These are phyloP conservation scores for Leucosporidium scottii DNA, from an alignment of 768 basidiomycete species.

Conservation along the genomic window DNA sequence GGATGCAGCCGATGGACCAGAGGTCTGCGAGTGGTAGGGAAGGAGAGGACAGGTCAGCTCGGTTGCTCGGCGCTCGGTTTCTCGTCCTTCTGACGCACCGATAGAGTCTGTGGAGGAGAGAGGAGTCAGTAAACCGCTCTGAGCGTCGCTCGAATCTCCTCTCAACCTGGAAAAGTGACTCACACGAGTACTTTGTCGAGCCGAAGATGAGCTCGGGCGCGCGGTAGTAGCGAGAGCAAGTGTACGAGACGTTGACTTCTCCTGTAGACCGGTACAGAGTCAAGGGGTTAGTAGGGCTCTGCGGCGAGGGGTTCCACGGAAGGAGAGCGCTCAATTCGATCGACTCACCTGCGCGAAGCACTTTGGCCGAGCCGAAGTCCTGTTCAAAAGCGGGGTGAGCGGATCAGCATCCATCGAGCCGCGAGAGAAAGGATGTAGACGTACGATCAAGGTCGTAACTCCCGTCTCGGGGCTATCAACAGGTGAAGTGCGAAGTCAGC, in stretches of 20 bases:
- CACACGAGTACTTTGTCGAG: conserved; percentile 95
- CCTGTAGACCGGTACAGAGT: too few relatives aligned
- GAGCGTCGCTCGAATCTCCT: too few relatives aligned
- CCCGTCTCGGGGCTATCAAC: background rate
- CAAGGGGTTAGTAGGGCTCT: too few relatives aligned
- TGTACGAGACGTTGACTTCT: conserved; percentile 95
- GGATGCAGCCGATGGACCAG: conserved; percentile 99
- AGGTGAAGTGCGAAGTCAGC: too few relatives aligned
- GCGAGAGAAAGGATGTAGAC: too few relatives aligned
- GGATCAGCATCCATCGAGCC: too few relatives aligned
- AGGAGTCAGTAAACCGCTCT: too few relatives aligned
- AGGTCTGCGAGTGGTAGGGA: conserved; percentile 55
- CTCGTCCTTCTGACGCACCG: background rate
- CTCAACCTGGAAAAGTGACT: too few relatives aligned
- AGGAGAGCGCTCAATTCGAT: too few relatives aligned
- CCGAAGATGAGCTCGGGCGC: conserved; percentile 99
- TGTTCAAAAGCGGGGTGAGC: conserved; percentile 50
- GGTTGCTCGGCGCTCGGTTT: too few relatives aligned
- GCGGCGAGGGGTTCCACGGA: too few relatives aligned
- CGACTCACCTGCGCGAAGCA: conserved; percentile 73
- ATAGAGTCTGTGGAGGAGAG: background rate
- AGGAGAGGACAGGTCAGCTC: too few relatives aligned
- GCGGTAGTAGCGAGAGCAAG: conserved; percentile 92
- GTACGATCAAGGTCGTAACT: background rate
- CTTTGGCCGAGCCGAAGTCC: conserved; percentile 99